Conservation (phyloP, 768 basidiomycete genomes). For the Cyclocybe cylindracea region DNA sequence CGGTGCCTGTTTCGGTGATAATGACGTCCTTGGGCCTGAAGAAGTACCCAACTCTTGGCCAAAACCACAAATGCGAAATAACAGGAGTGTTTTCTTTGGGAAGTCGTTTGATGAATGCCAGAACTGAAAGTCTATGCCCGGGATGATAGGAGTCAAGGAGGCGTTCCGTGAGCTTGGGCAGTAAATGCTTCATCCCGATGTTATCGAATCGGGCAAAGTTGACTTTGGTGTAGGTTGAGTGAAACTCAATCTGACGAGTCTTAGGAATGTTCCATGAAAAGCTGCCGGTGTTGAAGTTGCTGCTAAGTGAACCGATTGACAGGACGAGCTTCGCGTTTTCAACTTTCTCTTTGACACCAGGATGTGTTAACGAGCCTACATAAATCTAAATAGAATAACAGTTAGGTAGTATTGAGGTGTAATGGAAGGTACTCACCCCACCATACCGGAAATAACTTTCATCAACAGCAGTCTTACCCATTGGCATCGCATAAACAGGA, state of each 20-base stretch:
- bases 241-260: constrained; percentile 64
- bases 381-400: constrained; percentile 51
- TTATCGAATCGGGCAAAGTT: constrained; percentile 58
- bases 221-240: constrained; percentile 68
- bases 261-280: constrained; percentile 71
- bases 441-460: constrained; percentile 73
- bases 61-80: constrained; percentile 79
- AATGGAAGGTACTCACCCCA: constrained; percentile 44
- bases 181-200: constrained; percentile 71
- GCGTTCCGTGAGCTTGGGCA: constrained; percentile 63
- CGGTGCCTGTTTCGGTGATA: constrained; percentile 82
- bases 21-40: constrained; percentile 72
- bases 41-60: constrained; percentile 74
- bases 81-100: constrained; percentile 46
- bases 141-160: constrained; percentile 37
- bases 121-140: constrained; percentile 44
- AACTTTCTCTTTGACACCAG: constrained; percentile 63
- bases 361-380: constrained; percentile 65
- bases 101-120: constrained; percentile 36
- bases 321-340: constrained; percentile 73
- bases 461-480: constrained; percentile 73
- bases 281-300: constrained; percentile 85
- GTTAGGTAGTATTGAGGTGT: neutral
- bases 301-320: constrained; percentile 65
- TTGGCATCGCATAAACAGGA: constrained; percentile 70